A percentile compares a stretch with the other conserved stretches of the same genome.
Evolutionary conservation across 2,329 filamentous ascomycete genomes (phyloP).

Genomic region (Pyricularia grisea): DNA sequence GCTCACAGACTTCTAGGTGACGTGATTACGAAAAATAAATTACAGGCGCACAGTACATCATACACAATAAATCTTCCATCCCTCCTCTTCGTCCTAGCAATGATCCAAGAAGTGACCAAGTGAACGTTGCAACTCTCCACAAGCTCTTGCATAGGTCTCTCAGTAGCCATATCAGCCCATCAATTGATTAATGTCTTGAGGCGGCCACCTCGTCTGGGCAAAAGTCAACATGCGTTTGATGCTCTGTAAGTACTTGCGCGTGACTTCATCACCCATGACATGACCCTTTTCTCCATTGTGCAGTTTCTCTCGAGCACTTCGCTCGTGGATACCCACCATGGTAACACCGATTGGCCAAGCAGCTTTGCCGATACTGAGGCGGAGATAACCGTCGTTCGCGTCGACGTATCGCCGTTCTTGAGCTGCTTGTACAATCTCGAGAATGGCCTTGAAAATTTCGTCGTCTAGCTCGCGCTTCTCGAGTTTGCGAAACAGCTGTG

Average conservation of each 20-base stretch:
- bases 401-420: conserved; percentile 90
- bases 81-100: not conserved
- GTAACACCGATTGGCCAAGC: conserved; percentile 99
- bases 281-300: conserved; percentile 83
- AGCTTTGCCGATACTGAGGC: conserved; percentile 89
- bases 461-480: conserved; percentile 74
- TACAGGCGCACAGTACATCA: not conserved
- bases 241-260: conserved; percentile 91
- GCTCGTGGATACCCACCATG: conserved; percentile 99
- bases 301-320: conserved; percentile 88
- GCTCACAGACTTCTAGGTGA: not conserved
- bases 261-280: conserved; percentile 94
- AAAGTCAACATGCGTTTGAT: conserved; percentile 96
- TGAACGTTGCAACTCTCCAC: not conserved
- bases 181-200: conserved; percentile 81
- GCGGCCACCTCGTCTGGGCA: conserved; percentile 93
- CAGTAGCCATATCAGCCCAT: conserved; percentile 66
- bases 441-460: conserved; percentile 68
- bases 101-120: not conserved
- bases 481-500: conserved; percentile 72
- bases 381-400: conserved; percentile 89
- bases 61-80: not conserved
- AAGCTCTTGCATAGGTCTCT: not conserved
- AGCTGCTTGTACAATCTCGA: conserved; percentile 85
- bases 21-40: not conserved